A percentile compares a stretch with the other conserved stretches of the same genome.
phyloP scores from a whole-genome alignment of 768 basidiomycete genomes.

The Chalciporus chontae region DNA sequence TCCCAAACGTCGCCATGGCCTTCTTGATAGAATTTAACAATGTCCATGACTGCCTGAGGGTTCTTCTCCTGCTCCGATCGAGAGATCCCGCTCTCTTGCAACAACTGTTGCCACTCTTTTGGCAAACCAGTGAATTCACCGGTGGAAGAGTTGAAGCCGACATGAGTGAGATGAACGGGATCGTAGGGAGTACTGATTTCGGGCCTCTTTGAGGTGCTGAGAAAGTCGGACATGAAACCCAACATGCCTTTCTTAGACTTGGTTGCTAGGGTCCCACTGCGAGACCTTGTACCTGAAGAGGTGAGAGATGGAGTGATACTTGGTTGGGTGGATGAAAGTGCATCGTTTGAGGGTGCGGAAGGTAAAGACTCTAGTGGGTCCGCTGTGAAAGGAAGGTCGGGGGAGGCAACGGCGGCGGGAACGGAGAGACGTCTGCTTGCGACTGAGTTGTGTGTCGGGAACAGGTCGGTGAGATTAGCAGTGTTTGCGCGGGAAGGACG shows the following conservation, averaged over 20 bases:
- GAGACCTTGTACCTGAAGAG: conserved; percentile 34
- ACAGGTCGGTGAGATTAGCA: conserved; percentile 73
- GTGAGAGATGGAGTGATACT: conserved; percentile 4
- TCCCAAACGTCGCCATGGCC: conserved; percentile 80
- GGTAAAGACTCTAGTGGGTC: conserved; percentile 23
- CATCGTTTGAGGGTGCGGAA: conserved; percentile 15
- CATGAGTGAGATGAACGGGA: conserved; percentile 98
- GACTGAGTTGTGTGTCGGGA: conserved; percentile 40
- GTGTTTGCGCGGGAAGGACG: conserved; percentile 85
- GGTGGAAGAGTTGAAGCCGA: conserved; percentile 98
- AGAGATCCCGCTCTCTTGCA: conserved; percentile 95
- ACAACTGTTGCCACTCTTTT: conserved; percentile 97
- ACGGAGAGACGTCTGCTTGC: conserved; percentile 51
- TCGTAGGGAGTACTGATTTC: conserved; percentile 99
- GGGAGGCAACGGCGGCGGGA: conserved; percentile 33
- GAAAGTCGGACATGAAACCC: conserved; percentile 66
- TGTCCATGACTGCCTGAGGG: conserved; percentile 96
- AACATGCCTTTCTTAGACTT: conserved; percentile 63
- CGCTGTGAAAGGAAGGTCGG: conserved; percentile 22
- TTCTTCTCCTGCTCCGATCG: conserved; percentile 95
- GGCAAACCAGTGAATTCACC: conserved; percentile 98
- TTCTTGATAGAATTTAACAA: conserved; percentile 98
- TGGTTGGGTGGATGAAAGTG: background rate
- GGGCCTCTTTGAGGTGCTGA: conserved; percentile 69
- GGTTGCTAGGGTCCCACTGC: conserved; percentile 39